Conservation (phyloP, 169 alveolate species). For the Plasmodium billcollinsi region DNA sequence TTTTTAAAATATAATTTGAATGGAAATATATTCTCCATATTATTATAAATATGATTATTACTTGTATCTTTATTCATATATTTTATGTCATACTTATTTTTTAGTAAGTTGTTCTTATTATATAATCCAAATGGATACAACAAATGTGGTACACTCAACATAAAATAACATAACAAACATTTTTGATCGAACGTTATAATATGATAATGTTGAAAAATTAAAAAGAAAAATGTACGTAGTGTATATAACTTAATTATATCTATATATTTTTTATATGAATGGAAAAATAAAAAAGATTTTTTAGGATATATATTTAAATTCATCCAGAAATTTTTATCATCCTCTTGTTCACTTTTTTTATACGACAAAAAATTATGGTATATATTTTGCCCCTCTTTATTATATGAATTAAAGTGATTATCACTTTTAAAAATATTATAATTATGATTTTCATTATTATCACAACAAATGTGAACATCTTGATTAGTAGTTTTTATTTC, state of each 20-base stretch:
- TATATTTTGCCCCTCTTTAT: background rate
- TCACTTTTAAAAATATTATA: no score
- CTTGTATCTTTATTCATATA: background rate
- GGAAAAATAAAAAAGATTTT: constrained; percentile 7
- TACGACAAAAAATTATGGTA: background rate
- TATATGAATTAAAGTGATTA: background rate
- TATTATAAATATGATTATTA: background rate
- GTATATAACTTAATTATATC: constrained; percentile 4
- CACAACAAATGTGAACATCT: background rate
- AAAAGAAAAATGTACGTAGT: constrained; percentile 11
- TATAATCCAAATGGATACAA: constrained; percentile 4
- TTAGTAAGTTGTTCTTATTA: background rate
- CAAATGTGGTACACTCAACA: constrained; percentile 14
- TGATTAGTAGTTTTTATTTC: background rate
- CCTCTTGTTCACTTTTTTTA: background rate
- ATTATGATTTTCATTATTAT: no score
- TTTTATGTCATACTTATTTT: background rate
- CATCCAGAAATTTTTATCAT: constrained; percentile 13
- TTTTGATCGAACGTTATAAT: constrained; percentile 23
- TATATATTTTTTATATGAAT: constrained; percentile 7
- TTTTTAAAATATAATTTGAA: background rate
- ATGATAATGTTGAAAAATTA: constrained; percentile 33
- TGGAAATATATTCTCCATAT: background rate
- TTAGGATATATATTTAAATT: constrained; percentile 20
- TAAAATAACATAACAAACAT: constrained; percentile 41